phyloP scores from a whole-genome alignment of 495 filamentous ascomycete species.

The Aspergillus ellipticus region DNA sequence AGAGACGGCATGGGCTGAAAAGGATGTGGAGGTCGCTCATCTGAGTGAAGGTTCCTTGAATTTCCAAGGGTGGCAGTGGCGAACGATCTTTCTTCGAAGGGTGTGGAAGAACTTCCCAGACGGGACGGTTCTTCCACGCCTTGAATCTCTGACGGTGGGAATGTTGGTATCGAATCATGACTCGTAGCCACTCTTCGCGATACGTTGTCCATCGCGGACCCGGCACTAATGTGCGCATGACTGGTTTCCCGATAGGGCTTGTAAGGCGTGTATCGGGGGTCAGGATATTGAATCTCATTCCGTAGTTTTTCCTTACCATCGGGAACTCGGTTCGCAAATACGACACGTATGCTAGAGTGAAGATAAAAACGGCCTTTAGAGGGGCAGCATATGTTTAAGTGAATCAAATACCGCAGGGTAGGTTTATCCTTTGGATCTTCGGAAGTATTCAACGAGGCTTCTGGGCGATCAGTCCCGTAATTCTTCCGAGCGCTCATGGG shows the following conservation, averaged over 20 bases:
- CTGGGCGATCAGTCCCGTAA: constrained; percentile 41
- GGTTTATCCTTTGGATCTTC: constrained; percentile 64
- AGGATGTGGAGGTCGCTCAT: constrained; percentile 13
- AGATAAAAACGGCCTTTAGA: constrained; percentile 81
- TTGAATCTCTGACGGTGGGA: not conserved
- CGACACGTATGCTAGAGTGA: constrained; percentile 87
- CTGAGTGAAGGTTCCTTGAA: not conserved
- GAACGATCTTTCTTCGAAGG: not conserved
- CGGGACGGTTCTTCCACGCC: not conserved
- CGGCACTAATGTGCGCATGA: constrained; percentile 27
- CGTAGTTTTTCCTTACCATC: constrained; percentile 92
- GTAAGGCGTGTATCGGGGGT: constrained; percentile 83
- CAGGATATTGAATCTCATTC: constrained; percentile 86
- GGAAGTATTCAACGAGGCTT: constrained; percentile 34
- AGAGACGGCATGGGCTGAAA: constrained; percentile 22
- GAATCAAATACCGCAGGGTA: constrained; percentile 84
- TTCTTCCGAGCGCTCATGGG: constrained; percentile 50
- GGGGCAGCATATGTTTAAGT: constrained; percentile 90
- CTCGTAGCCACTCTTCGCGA: constrained; percentile 55
- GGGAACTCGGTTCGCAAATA: constrained; percentile 96
- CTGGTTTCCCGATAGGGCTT: constrained; percentile 57
- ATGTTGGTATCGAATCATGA: constrained; percentile 34
- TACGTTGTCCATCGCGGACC: constrained; percentile 50
- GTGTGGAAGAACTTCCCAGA: not conserved
- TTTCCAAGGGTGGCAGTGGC: not conserved